phyloP scores from a whole-genome alignment of 129 eudicot species.

The Arctium lappa region DNA sequence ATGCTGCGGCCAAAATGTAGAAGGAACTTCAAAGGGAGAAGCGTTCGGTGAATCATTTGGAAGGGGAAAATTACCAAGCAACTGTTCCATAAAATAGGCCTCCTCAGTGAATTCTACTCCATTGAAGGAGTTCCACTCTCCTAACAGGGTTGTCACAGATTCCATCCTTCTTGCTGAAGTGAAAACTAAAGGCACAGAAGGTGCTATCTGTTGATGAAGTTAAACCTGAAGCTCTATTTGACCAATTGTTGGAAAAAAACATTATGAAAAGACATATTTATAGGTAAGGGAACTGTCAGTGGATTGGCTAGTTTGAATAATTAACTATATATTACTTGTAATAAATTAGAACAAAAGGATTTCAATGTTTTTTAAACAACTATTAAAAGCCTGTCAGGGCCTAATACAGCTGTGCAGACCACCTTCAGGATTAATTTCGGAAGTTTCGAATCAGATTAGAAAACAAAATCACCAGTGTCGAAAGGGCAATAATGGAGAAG shows the following conservation, averaged over 20 bases:
- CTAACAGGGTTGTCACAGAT: constrained; percentile 37
- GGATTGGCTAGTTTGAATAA: constrained; percentile 7
- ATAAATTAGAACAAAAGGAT: constrained; percentile 12
- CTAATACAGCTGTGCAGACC: constrained; percentile 28
- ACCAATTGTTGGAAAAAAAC: constrained; percentile 3
- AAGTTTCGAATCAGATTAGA: constrained; percentile 31
- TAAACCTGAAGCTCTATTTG: background rate
- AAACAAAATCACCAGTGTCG: constrained; percentile 8
- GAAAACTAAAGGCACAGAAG: background rate
- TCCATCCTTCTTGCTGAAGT: constrained; percentile 49
- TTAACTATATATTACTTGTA: constrained; percentile 2
- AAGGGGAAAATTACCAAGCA: constrained; percentile 42
- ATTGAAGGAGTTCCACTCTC: constrained; percentile 58
- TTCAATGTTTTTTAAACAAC: constrained; percentile 11
- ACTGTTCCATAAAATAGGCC: constrained; percentile 70
- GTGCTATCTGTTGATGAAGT: constrained; percentile 3
- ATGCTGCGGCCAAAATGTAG: constrained; percentile 29
- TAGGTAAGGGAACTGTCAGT: constrained; percentile 31
- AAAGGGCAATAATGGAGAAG: constrained; percentile 32
- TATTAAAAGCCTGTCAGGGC: constrained; percentile 28
- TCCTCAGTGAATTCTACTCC: constrained; percentile 48
- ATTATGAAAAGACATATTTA: constrained; percentile 35
- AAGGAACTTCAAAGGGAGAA: constrained; percentile 16
- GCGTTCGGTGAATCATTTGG: constrained; percentile 14
- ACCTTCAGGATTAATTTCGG: constrained; percentile 12